Percentiles rank a stretch among this genome's conserved stretches.
Conservation (phyloP, 768 basidiomycete genomes). For the Gymnopilus junonius region DNA sequence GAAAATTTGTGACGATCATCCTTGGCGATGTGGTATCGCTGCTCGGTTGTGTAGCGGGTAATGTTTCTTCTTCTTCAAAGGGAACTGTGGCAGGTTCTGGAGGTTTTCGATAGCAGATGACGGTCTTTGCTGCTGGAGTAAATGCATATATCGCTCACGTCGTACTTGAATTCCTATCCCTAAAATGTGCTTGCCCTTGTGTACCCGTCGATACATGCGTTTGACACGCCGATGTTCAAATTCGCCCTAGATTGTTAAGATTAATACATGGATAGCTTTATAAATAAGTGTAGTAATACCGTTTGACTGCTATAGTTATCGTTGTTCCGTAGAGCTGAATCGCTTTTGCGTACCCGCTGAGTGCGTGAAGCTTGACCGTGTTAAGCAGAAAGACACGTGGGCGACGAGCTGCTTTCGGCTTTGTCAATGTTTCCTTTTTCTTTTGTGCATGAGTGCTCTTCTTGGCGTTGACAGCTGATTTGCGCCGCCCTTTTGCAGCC, state of each 20-base stretch:
- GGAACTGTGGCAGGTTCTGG: not conserved
- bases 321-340: conserved; percentile 18
- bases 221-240: conserved; percentile 14
- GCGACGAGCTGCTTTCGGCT: not conserved
- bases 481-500: conserved; percentile 22
- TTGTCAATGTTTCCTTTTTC: not conserved
- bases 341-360: conserved; percentile 21
- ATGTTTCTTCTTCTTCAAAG: not conserved
- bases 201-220: conserved; percentile 4
- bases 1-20: not conserved
- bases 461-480: not conserved
- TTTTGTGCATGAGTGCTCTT: not conserved
- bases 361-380: conserved; percentile 27
- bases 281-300: conserved; percentile 6
- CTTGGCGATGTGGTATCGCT: conserved; percentile 13
- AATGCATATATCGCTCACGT: not conserved
- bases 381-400: not conserved
- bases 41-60: conserved; percentile 7
- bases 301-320: conserved; percentile 17
- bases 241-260: conserved; percentile 7
- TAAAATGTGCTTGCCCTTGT: not conserved
- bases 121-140: not conserved
- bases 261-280: not conserved
- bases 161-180: not conserved
- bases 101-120: not conserved